Evolutionary conservation across 768 basidiomycete genomes (phyloP).

Genomic region (Fomitopsis serialis): DNA sequence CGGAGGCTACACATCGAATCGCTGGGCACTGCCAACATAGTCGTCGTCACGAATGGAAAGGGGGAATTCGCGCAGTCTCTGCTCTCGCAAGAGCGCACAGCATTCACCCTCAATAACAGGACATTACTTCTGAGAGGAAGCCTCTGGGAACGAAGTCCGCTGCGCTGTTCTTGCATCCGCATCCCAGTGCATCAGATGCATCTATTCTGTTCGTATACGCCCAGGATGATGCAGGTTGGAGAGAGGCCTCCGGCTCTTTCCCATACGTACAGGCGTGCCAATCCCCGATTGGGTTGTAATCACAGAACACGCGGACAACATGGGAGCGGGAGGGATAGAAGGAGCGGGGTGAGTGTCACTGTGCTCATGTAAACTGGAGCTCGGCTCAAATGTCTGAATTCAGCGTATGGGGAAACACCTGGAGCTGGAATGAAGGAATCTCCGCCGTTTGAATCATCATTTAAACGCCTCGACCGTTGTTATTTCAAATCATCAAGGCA

Average conservation of each 20-base stretch:
- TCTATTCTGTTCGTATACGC: conserved; percentile 55
- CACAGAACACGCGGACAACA: conserved; percentile 41
- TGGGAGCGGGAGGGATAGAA: conserved; percentile 67
- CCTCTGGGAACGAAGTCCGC: conserved; percentile 17
- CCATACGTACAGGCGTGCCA: conserved; percentile 75
- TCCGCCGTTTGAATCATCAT: too few species aligned
- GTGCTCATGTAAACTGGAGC: neutral
- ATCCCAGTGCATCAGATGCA: conserved; percentile 34
- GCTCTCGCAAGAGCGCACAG: conserved; percentile 11
- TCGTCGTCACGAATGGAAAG: conserved; percentile 45
- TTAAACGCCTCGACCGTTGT: too few species aligned
- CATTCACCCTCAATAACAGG: conserved; percentile 10
- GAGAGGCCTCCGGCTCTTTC: conserved; percentile 66
- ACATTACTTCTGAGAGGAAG: conserved; percentile 11
- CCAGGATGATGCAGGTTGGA: conserved; percentile 58
- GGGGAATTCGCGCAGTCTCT: conserved; percentile 17
- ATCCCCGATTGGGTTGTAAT: conserved; percentile 77
- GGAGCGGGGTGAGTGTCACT: conserved; percentile 63
- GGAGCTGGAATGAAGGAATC: too few species aligned
- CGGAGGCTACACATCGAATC: conserved; percentile 11
- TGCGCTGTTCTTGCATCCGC: conserved; percentile 64
- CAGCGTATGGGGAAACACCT: conserved; percentile 28
- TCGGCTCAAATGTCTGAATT: conserved; percentile 4
- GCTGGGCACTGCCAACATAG: conserved; percentile 43
- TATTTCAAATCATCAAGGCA: too few species aligned